Evolutionary conservation across 257 asterid genomes (phyloP).

Genomic region (Petunia axillaris): DNA sequence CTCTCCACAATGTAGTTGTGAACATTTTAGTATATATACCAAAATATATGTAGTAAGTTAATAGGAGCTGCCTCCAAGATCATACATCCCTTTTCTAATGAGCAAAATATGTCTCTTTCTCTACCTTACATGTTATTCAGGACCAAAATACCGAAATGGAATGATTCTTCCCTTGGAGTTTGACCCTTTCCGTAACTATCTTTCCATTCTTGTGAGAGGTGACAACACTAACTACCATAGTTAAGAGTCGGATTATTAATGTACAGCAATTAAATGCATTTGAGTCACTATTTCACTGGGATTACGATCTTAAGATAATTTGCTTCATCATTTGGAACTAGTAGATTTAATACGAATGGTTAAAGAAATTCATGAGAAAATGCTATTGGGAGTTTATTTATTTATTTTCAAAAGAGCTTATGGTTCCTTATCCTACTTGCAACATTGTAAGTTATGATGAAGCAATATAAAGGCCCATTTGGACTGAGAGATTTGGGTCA

Average conservation of each 20-base stretch:
- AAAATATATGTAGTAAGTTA: background rate
- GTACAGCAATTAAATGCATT: background rate
- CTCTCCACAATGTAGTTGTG: background rate
- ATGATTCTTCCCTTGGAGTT: background rate
- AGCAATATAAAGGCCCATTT: background rate
- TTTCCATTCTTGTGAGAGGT: background rate
- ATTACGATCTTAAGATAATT: constrained; percentile 10
- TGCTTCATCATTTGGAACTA: background rate
- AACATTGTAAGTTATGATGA: constrained; percentile 4
- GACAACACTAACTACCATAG: background rate
- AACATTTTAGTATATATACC: background rate
- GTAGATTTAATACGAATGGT: background rate
- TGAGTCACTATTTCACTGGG: background rate
- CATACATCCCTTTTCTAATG: background rate
- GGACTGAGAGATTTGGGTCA: background rate
- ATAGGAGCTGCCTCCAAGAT: background rate
- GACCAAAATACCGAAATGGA: background rate
- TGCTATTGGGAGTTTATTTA: background rate
- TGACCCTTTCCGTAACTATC: background rate
- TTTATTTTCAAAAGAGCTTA: background rate
- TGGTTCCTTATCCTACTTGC: constrained; percentile 11
- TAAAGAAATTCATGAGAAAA: background rate
- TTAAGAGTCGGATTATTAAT: background rate
- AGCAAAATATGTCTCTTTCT: background rate
- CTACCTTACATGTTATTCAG: constrained; percentile 5